Base-by-base conservation (phyloP, 805 yeast species). In the Wickerhamiella kurtzmanii region DNA sequence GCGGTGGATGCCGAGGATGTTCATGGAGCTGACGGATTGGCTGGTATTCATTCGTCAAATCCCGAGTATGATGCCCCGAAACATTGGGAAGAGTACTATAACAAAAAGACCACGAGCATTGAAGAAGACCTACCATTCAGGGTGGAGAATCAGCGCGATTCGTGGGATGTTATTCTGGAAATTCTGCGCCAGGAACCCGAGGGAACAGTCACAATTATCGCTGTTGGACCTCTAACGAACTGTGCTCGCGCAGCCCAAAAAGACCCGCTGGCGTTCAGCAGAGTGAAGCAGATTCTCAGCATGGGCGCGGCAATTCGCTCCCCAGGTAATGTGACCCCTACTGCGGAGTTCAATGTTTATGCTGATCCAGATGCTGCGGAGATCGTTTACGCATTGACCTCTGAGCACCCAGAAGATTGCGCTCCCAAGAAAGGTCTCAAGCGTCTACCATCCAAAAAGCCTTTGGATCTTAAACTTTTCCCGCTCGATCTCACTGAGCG, bases 311-410 rank as follows among this genome's bases (percentile, higher is more conserved):
- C 65, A 8, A 44, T 68, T 37, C 45, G 52, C 16, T 52, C 41
- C 32, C 63, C 64, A 5, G 72, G 72, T 5, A 68, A 68, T 48
- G 62, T 64, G 49, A 63, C 68, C 4, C 71, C 72, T 2, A 36
- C 53, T 5, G 71, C 70, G 3, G 72, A 68, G 52, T 68, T 67
- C 60, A 68, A 68, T 47, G 64, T 66, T 17, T 65, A 53, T 45
- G 62, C 71, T 2, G 72, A 68, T 46, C 65, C 70, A 2, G 46
- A 61, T 16, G 71, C 71, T 1, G 66, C 70, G 2, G 67, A 69
- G 1, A 54, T 57, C 13, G 61, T 67, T 2, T 63, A 60, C 38
- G 61, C 68, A 2, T 56, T 64, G 19, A 61, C 67, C 1, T 51
- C 64, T 5, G 41, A 25, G 3, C 28, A 51, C 43, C 67, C 69